Evolutionary conservation across 805 yeast species (phyloP).

Genomic region (Zygoascus tannicola): DNA sequence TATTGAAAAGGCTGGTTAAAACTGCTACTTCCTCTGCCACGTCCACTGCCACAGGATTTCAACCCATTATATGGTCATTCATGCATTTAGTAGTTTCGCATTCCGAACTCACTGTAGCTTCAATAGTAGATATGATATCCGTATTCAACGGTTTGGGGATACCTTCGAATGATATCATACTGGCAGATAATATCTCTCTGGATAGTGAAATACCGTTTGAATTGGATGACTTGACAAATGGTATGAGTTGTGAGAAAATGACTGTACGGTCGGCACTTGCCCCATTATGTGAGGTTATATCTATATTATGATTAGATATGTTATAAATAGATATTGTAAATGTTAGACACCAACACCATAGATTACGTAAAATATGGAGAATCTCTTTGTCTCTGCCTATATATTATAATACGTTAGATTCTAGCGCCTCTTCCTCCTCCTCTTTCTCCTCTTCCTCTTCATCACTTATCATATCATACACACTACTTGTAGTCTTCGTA

Average conservation of each 20-base stretch:
- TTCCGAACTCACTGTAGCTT: neutral
- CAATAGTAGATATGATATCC: neutral
- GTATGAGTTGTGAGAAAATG: neutral
- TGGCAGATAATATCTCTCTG: neutral
- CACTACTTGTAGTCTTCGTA: slow-evolving; percentile 10
- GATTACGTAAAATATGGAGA: no score
- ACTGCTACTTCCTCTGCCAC: no score
- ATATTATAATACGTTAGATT: no score
- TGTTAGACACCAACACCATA: no score
- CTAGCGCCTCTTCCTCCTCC: slow-evolving; percentile 11
- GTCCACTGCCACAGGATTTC: neutral
- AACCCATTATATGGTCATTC: neutral
- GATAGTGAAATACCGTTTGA: neutral
- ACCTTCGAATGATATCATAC: neutral
- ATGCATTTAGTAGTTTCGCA: neutral
- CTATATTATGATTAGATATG: no score
- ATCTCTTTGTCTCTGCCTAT: no score
- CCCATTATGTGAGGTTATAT: neutral
- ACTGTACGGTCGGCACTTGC: neutral
- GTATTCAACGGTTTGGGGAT: neutral
- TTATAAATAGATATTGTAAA: no score
- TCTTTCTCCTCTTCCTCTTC: slow-evolving; percentile 18
- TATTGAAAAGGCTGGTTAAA: neutral
- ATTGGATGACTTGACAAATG: neutral
- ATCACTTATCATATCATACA: slow-evolving; percentile 17